Base-by-base conservation (phyloP, 2,329 filamentous ascomycete species). In the Seiridium cupressi region DNA sequence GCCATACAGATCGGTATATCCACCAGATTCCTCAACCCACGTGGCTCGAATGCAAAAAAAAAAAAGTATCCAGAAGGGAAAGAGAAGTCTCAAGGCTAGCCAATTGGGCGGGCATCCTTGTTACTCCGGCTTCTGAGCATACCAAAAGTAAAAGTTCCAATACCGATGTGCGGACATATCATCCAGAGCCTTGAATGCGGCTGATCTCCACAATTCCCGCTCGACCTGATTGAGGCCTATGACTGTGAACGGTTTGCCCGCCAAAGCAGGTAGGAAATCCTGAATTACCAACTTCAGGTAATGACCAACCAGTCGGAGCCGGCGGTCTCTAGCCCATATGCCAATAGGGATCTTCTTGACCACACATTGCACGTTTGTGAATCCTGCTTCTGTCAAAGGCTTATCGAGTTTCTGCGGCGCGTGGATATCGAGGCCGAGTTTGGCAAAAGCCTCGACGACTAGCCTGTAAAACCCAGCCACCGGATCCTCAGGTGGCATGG, bases 401-500 rank as follows among this genome's bases (percentile, higher is more conserved):
- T 60, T 70, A 11, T 72, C 69, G 4, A 81, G 68, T 10, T 73
- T 68, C 59, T 65, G 57, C 60, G 72, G 59, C 64, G 73, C 69
- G 69, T 77, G 63, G 63, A 72, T 75, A 61, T 76, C 71, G 51
- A 79, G 74, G 2, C 76, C 77, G 53, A 79, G 73, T 35, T 72
- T 70, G 4, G 57, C 60, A n/a, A 75, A 66, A 4, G 70, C 70
- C 18, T 69, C 61, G 10, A 65, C 55, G 18, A 68, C 62, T 11
- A 71, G 47, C 4, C 65, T 64, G 59, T 68, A 70, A 61, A 74
- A 71, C 6, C 68, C 64, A 32, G 66, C 66, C 42, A 80, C 65
- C 3, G 74, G 70, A 49, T 80, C 74, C 57, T 79, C 72, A 3
- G 71, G 65, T 1, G 68, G 65, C 74, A 82, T 79, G 8, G 77